Evolutionary conservation across 495 filamentous ascomycete genomes (phyloP), one percentile per base, ranked within the genome.

Genomic region (Penicillium arizonense): DNA sequence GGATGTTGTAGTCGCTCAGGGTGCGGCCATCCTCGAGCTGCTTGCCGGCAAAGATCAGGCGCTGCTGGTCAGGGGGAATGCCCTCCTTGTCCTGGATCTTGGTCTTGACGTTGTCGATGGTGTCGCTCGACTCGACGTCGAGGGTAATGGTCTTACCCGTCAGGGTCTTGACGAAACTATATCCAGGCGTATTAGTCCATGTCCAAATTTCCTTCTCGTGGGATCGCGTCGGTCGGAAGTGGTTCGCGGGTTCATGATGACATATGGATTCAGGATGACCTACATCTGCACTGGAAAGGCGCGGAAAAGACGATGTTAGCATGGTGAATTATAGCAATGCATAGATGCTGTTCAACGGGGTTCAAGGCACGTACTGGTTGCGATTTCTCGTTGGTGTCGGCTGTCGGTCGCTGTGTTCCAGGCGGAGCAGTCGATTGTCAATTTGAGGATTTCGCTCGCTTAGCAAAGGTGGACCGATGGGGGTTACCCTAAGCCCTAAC

Each of bases 51-150:
- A 98, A 98, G 84, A 98, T 98, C 79, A 98, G 79, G 62, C 94
- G 93, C 83, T 98, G 94, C 79, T 97, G 94, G 77, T 97, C 94
- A 55, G 94, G 94, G 58, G 94, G 94, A 68, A 98, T 98, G 65
- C 94, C 94, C 78, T 98, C 94, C 88, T 98, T 98, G 79, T 98
- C 94, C 82, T 98, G 92, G 75, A 96, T 95, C 84, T 95, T 95
- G 74, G 82, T 80, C 82, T 93, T 95, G 73, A 95, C 90, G 82
- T 94, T 94, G 82, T 95, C 94, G 87, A 98, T 97, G 59, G 94
- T 97, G 80, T 97, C 93, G 71, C 85, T 89, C 73, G 90, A 96
- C 84, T 97, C 93, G 75, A 96, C 93, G 85, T 98, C 94, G 70
- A 98, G 89, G 78, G 94, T 97, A 86, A 97, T 98, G 78, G 94